These are phyloP conservation scores for Penicillium vulpinum DNA, from an alignment of 2,329 filamentous ascomycete species.

Conservation along the genomic window DNA sequence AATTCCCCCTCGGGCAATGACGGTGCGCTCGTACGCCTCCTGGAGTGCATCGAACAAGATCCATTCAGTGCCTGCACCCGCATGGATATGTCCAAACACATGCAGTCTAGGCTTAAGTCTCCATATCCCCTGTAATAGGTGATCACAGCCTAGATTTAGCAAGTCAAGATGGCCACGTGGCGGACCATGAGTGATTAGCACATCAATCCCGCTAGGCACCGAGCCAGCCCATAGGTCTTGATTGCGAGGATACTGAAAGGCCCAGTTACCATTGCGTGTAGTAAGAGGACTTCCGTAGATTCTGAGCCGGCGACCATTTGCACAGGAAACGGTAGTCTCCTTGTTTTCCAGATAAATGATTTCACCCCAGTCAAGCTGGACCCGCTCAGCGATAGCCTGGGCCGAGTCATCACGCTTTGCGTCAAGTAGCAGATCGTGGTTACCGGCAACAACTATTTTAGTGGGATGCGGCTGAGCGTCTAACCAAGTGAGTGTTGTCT, in stretches of 20 bases:
- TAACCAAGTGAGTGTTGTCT: slow-evolving; percentile 76
- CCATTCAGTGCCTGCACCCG: slow-evolving; percentile 18
- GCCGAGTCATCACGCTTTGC: slow-evolving; percentile 43
- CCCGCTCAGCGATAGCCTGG: slow-evolving; percentile 49
- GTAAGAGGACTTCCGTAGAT: slow-evolving; percentile 77
- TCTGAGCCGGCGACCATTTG: slow-evolving; percentile 57
- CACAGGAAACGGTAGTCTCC: slow-evolving; percentile 59
- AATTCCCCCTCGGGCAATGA: slow-evolving; percentile 15
- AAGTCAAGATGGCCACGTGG: slow-evolving; percentile 66
- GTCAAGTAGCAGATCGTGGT: slow-evolving; percentile 82
- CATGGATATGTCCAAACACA: slow-evolving; percentile 23
- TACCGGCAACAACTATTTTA: slow-evolving; percentile 78
- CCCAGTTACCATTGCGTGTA: slow-evolving; percentile 69
- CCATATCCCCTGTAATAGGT: slow-evolving; percentile 62
- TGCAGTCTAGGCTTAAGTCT: slow-evolving; percentile 13
- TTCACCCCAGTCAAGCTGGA: slow-evolving; percentile 60
- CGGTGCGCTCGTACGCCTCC: slow-evolving; percentile 18
- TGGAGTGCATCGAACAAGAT: slow-evolving; percentile 19
- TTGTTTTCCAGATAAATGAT: slow-evolving; percentile 72
- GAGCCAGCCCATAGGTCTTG: slow-evolving; percentile 66
- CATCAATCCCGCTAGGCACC: slow-evolving; percentile 67
- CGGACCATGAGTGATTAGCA: slow-evolving; percentile 76
- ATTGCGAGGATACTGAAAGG: slow-evolving; percentile 68
- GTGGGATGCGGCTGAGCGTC: slow-evolving; percentile 65
- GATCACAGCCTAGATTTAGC: slow-evolving; percentile 60